A percentile compares a stretch with the other conserved stretches of the same genome.
Conservation (phyloP, 441 rosid species). For the Gossypium schwendimanii region DNA sequence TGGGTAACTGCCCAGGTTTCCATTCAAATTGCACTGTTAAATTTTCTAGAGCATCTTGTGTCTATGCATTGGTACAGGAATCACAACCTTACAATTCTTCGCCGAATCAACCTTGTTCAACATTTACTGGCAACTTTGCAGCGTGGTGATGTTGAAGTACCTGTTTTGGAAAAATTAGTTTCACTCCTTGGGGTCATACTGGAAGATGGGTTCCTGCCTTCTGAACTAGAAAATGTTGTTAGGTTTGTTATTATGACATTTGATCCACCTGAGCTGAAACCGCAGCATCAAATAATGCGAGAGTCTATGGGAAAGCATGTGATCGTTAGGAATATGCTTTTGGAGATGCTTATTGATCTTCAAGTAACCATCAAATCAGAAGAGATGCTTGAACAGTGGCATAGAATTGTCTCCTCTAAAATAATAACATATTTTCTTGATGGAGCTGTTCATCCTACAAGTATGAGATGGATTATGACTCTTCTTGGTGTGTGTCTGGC, state of each 20-base stretch:
- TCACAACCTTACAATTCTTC: conserved; percentile 94
- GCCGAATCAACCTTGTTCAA: conserved; percentile 92
- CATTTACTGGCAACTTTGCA: conserved; percentile 93
- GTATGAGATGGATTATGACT: conserved; percentile 99
- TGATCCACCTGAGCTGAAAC: conserved; percentile 92
- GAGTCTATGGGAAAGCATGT: conserved; percentile 99
- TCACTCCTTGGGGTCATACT: conserved; percentile 94
- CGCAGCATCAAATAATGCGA: conserved; percentile 54
- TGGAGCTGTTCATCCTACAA: conserved; percentile 99
- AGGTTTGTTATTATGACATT: conserved; percentile 97
- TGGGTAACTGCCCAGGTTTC: conserved; percentile 94
- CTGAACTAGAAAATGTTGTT: conserved; percentile 97
- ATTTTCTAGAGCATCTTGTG: conserved; percentile 97
- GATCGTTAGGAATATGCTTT: conserved; percentile 95
- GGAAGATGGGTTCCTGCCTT: conserved; percentile 92
- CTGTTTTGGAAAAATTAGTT: conserved; percentile 94
- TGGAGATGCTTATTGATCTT: conserved; percentile 99
- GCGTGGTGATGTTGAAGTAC: conserved; percentile 99
- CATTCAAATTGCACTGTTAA: conserved; percentile 86
- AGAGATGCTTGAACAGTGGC: conserved; percentile 98
- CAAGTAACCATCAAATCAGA: conserved; percentile 95
- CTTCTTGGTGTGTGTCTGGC: conserved; percentile 95
- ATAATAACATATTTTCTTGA: conserved; percentile 95
- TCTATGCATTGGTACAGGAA: conserved; percentile 99
- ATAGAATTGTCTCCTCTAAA: conserved; percentile 95